These are phyloP conservation scores for Boehmeria nivea DNA, from an alignment of 306 rosid genomes.

Conservation along the genomic window DNA sequence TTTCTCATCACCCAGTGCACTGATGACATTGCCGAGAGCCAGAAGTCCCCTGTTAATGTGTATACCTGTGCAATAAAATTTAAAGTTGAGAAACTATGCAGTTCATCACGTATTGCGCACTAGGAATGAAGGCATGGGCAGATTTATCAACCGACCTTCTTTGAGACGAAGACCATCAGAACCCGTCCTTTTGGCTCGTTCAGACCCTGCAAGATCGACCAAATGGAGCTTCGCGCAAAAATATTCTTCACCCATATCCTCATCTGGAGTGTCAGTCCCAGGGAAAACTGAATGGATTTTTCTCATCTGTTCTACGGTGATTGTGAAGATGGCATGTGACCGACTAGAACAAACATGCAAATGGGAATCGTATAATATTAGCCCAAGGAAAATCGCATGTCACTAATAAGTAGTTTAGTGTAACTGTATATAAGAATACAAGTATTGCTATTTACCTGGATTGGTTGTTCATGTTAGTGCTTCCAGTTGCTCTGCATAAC, in stretches of 20 bases:
- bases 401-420: no score
- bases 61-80: slow-evolving; percentile 45
- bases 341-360: slow-evolving; percentile 49
- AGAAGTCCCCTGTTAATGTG: slow-evolving; percentile 84
- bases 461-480: slow-evolving; percentile 88
- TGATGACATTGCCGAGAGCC: slow-evolving; percentile 85
- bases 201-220: slow-evolving; percentile 92
- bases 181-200: slow-evolving; percentile 84
- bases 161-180: slow-evolving; percentile 67
- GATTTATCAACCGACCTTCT: slow-evolving; percentile 46
- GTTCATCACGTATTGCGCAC: slow-evolving; percentile 8
- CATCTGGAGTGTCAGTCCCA: slow-evolving; percentile 50
- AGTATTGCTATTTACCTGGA: no score
- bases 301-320: slow-evolving; percentile 75
- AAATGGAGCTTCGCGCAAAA: slow-evolving; percentile 80
- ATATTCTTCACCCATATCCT: slow-evolving; percentile 81
- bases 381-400: slow-evolving; percentile 20
- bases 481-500: slow-evolving; percentile 67
- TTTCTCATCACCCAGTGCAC: slow-evolving; percentile 83
- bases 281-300: slow-evolving; percentile 51
- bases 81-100: slow-evolving; percentile 8
- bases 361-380: slow-evolving; percentile 23
- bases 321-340: slow-evolving; percentile 90
- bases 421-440: no score
- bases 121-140: slow-evolving; percentile 9